Conservation (phyloP, 2,329 filamentous ascomycete species). For the Trichoderma asperellum region DNA sequence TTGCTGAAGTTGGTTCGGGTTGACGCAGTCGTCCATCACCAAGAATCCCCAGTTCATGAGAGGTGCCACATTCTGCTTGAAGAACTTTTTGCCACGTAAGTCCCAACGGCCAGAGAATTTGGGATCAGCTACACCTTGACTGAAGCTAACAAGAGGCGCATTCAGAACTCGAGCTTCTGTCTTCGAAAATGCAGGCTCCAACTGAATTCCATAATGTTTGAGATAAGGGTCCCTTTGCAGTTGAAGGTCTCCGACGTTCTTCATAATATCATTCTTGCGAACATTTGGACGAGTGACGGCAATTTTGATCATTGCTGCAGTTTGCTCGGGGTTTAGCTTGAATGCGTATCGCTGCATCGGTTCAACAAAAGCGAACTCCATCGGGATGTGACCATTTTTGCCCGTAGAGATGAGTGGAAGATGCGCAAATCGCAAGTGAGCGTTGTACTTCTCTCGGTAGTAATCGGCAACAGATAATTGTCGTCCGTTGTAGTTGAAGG, state of each 20-base stretch:
- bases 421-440: slow-evolving; percentile 50
- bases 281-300: slow-evolving; percentile 76
- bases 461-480: slow-evolving; percentile 56
- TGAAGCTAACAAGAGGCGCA: slow-evolving; percentile 73
- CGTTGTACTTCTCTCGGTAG: slow-evolving; percentile 59
- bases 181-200: slow-evolving; percentile 66
- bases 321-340: slow-evolving; percentile 68
- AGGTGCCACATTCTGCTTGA: slow-evolving; percentile 61
- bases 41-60: slow-evolving; percentile 78
- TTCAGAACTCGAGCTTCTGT: slow-evolving; percentile 73
- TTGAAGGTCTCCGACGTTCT: slow-evolving; percentile 60
- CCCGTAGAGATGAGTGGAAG: slow-evolving; percentile 64
- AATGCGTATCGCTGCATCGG: slow-evolving; percentile 64
- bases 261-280: slow-evolving; percentile 68
- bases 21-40: slow-evolving; percentile 60
- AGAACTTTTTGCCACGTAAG: slow-evolving; percentile 77
- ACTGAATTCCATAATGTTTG: slow-evolving; percentile 71
- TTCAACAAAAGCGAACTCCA: slow-evolving; percentile 61
- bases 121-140: slow-evolving; percentile 60
- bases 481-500: slow-evolving; percentile 58
- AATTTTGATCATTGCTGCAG: slow-evolving; percentile 87
- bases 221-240: slow-evolving; percentile 74
- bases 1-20: slow-evolving; percentile 41
- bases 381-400: slow-evolving; percentile 59
- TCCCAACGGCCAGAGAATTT: slow-evolving; percentile 80